Percentiles rank a stretch among this genome's conserved stretches.
Evolutionary conservation across 129 eudicot genomes (phyloP).

Genomic region (Lactuca sativa): DNA sequence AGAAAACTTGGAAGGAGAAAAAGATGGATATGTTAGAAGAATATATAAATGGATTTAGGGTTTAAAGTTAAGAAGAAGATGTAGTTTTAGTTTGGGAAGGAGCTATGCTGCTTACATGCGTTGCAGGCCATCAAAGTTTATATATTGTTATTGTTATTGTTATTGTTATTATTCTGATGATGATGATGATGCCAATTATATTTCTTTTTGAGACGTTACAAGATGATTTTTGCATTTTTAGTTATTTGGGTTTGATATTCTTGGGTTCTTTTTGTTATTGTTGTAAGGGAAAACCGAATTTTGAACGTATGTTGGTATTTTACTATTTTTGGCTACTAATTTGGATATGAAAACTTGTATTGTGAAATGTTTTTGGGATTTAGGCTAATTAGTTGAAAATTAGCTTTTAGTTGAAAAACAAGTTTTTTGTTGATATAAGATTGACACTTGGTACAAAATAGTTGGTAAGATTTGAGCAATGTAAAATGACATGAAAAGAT

Average conservation of each 20-base stretch:
- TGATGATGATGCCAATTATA: not conserved
- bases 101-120: slow-evolving; percentile 31
- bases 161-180: slow-evolving; percentile 9
- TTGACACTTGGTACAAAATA: no score
- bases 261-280: not conserved
- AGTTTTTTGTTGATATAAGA: no score
- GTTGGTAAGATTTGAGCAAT: no score
- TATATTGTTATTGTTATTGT: not conserved
- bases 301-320: not conserved
- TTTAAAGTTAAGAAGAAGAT: slow-evolving; percentile 18
- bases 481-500: no score
- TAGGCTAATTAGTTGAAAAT: no score
- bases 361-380: not conserved
- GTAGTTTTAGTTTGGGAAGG: slow-evolving; percentile 36
- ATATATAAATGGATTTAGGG: slow-evolving; percentile 22
- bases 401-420: no score
- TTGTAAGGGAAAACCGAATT: not conserved
- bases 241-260: not conserved
- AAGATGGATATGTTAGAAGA: slow-evolving; percentile 23
- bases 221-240: not conserved
- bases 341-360: not conserved
- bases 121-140: slow-evolving; percentile 28
- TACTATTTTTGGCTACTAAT: not conserved
- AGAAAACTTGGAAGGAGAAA: slow-evolving; percentile 17
- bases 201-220: not conserved